A percentile compares a stretch with the other conserved stretches of the same genome.
Evolutionary conservation across 148 eudicot genomes (phyloP).

Genomic region (Vaccinium myrtillus): DNA sequence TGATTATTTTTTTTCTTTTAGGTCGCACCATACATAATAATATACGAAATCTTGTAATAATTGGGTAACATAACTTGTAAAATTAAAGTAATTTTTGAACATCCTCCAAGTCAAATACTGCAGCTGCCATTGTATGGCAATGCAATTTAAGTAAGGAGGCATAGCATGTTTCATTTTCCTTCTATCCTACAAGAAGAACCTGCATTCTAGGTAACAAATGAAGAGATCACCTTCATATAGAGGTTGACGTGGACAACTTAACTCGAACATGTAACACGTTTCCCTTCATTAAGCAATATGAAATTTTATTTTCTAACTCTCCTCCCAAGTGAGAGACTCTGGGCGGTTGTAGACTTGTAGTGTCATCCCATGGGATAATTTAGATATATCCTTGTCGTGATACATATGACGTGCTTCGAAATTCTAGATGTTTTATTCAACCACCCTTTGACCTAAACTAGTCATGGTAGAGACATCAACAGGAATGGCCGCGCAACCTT

Average conservation of each 20-base stretch:
- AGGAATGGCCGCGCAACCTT: not conserved
- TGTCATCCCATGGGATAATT: not conserved
- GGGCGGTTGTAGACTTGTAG: not conserved
- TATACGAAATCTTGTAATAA: too few relatives aligned
- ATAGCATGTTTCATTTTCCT: not conserved
- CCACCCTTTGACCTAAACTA: not conserved
- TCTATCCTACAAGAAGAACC: not conserved
- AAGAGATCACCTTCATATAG: not conserved
- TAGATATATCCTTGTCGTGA: not conserved
- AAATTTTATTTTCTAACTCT: not conserved
- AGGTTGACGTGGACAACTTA: not conserved
- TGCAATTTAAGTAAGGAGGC: too few relatives aligned
- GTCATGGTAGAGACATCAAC: not conserved
- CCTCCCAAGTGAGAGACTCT: not conserved
- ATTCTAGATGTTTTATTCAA: too few relatives aligned
- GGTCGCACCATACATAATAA: too few relatives aligned
- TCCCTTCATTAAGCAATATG: not conserved
- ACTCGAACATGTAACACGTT: not conserved
- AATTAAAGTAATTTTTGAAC: too few relatives aligned
- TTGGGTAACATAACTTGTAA: too few relatives aligned
- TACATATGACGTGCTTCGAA: not conserved
- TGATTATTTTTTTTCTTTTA: too few relatives aligned
- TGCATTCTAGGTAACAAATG: not conserved
- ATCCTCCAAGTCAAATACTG: too few relatives aligned
- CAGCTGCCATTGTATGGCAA: too few relatives aligned